Conservation (phyloP, 139 green algal species). For the Eudorina sp. region DNA sequence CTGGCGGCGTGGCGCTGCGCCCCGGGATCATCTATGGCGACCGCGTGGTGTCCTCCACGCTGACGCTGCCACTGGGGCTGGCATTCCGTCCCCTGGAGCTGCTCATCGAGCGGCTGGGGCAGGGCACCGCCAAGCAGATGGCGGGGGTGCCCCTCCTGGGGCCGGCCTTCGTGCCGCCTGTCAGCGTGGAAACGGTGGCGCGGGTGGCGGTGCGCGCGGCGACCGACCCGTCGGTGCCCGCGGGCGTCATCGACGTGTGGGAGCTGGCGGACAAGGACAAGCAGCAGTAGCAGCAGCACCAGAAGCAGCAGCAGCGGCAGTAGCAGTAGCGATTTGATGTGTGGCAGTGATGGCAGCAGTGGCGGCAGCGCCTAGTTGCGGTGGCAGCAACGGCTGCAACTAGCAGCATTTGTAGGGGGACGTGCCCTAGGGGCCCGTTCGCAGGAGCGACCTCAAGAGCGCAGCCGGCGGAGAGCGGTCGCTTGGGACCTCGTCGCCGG, state of each 20-base stretch:
- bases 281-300: background rate
- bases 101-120: slow-evolving; percentile 52
- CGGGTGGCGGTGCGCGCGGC: slow-evolving; percentile 84
- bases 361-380: background rate
- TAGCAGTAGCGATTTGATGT: background rate
- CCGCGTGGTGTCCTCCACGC: slow-evolving; percentile 60
- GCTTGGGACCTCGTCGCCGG: too few relatives aligned
- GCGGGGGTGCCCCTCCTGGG: slow-evolving; percentile 79
- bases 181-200: slow-evolving; percentile 79
- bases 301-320: too few relatives aligned
- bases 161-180: slow-evolving; percentile 78
- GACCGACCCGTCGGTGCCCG: slow-evolving; percentile 76
- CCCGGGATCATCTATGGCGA: slow-evolving; percentile 88
- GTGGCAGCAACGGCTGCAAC: too few relatives aligned
- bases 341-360: background rate
- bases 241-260: slow-evolving; percentile 84
- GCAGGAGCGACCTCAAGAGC: too few relatives aligned
- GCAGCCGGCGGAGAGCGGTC: too few relatives aligned
- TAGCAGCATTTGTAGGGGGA: too few relatives aligned
- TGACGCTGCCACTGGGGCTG: slow-evolving; percentile 76
- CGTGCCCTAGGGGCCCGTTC: too few relatives aligned
- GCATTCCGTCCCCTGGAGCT: slow-evolving; percentile 73
- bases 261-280: slow-evolving; percentile 66
- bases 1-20: slow-evolving; percentile 78
- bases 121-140: slow-evolving; percentile 55